These are phyloP conservation scores for Xylaria sp. DNA, from an alignment of 2,329 filamentous ascomycete species.

Conservation along the genomic window DNA sequence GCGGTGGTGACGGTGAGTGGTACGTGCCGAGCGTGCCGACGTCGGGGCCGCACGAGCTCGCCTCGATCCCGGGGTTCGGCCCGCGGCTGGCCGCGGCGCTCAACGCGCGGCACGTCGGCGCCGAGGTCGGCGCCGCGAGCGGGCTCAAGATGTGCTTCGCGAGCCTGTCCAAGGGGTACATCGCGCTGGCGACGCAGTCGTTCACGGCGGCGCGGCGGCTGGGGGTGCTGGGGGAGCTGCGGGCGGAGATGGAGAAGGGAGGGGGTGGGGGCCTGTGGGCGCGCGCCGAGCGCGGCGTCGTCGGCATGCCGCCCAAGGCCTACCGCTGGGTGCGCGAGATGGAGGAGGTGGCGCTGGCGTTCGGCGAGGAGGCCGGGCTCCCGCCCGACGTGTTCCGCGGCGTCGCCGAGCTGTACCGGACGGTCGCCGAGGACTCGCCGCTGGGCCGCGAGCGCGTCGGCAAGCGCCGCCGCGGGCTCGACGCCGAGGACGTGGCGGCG, in stretches of 20 bases:
- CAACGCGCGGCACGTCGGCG: constrained; percentile 52
- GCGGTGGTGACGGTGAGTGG: constrained; percentile 39
- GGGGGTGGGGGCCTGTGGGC: constrained; percentile 51
- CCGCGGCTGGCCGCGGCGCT: constrained; percentile 46
- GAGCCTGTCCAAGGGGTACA: constrained; percentile 64
- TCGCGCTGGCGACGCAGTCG: constrained; percentile 69
- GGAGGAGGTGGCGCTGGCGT: constrained; percentile 72
- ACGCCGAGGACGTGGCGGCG: constrained; percentile 61
- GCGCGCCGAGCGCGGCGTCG: constrained; percentile 53
- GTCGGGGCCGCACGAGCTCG: constrained; percentile 51
- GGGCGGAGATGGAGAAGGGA: constrained; percentile 55
- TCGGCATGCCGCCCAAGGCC: constrained; percentile 71
- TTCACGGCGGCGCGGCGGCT: constrained; percentile 69
- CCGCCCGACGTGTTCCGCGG: constrained; percentile 56
- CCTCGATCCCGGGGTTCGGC: constrained; percentile 45
- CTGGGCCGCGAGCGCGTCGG: constrained; percentile 62
- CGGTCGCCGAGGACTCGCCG: constrained; percentile 63
- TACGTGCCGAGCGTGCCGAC: constrained; percentile 47
- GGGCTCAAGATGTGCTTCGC: constrained; percentile 70
- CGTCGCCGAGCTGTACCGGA: constrained; percentile 63
- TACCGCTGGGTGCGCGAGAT: constrained; percentile 80
- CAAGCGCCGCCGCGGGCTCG: constrained; percentile 56
- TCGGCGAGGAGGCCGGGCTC: constrained; percentile 67
- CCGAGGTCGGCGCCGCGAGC: constrained; percentile 56
- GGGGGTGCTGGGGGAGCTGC: constrained; percentile 63